Percentiles rank a stretch among this genome's conserved stretches.
phyloP scores from a whole-genome alignment of 83 land plant genomes.

The Diphasiastrum complanatum region DNA sequence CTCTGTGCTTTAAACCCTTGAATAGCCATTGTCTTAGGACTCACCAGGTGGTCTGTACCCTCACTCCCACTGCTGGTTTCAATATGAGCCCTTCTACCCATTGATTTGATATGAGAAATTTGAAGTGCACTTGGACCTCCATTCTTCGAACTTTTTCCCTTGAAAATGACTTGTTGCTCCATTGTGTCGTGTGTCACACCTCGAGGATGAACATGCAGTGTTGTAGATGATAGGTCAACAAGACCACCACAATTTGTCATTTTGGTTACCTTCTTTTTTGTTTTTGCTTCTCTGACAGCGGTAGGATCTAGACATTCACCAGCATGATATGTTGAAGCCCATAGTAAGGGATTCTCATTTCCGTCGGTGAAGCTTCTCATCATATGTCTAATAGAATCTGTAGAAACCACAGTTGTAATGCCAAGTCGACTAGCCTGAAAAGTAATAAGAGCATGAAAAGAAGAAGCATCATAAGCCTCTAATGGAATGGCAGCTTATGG shows the following conservation, averaged over 20 bases:
- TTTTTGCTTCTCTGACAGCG: conserved; percentile 80
- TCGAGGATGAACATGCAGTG: no score
- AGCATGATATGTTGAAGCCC: conserved; percentile 98
- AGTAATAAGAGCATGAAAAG: neutral
- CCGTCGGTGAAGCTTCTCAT: conserved; percentile 43
- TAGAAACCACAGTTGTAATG: conserved; percentile 12
- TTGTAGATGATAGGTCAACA: no score
- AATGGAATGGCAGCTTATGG: no score
- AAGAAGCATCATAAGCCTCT: conserved; percentile 9
- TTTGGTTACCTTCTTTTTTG: conserved; percentile 61
- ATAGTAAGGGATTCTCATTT: conserved; percentile 48
- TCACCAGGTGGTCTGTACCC: no score
- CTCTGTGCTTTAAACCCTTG: conserved; percentile 99
- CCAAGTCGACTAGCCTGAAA: conserved; percentile 36
- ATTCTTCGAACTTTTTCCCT: no score
- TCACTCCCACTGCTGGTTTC: conserved; percentile 17
- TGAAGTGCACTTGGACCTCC: neutral
- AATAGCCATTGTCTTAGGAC: conserved; percentile 78
- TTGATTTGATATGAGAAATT: neutral
- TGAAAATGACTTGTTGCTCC: no score
- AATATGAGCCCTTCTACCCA: neutral
- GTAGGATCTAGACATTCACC: conserved; percentile 87
- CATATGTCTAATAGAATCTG: conserved; percentile 98
- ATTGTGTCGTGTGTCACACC: no score
- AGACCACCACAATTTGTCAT: no score